These are phyloP conservation scores for Cadophora luteo-olivacea DNA, from an alignment of 2,329 filamentous ascomycete species.

Conservation along the genomic window DNA sequence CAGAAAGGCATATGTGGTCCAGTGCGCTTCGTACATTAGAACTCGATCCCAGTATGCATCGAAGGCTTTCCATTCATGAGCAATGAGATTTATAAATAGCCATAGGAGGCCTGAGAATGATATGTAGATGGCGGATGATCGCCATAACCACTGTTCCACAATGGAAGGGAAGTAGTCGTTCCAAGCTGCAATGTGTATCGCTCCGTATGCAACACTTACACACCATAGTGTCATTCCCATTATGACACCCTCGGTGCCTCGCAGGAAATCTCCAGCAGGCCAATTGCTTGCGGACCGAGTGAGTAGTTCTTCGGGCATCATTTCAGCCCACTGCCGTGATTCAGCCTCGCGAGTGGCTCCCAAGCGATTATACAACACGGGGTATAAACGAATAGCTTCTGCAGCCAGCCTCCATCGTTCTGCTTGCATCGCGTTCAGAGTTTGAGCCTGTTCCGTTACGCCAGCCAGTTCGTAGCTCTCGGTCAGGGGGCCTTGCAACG, in stretches of 20 bases:
- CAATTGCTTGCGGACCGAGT: conserved; percentile 19
- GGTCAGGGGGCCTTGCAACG: neutral
- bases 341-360: too few species aligned
- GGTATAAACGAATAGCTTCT: neutral
- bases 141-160: neutral
- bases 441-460: neutral
- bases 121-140: neutral
- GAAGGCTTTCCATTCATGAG: neutral
- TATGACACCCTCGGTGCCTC: conserved; percentile 23
- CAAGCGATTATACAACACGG: neutral
- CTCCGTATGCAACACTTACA: conserved; percentile 27
- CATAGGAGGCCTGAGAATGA: neutral
- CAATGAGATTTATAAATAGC: neutral
- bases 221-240: conserved; percentile 26
- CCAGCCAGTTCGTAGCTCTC: neutral
- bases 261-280: conserved; percentile 24
- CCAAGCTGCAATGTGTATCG: conserved; percentile 28
- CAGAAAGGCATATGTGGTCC: neutral
- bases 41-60: conserved; percentile 5
- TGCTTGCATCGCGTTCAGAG: neutral
- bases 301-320: neutral
- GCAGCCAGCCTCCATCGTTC: neutral
- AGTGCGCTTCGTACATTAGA: conserved; percentile 5
- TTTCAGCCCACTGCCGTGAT: neutral
- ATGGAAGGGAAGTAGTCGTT: conserved; percentile 29